A percentile compares a stretch with the other conserved stretches of the same genome.
phyloP scores from a whole-genome alignment of 2,329 filamentous ascomycete genomes.

The Alternaria atra region DNA sequence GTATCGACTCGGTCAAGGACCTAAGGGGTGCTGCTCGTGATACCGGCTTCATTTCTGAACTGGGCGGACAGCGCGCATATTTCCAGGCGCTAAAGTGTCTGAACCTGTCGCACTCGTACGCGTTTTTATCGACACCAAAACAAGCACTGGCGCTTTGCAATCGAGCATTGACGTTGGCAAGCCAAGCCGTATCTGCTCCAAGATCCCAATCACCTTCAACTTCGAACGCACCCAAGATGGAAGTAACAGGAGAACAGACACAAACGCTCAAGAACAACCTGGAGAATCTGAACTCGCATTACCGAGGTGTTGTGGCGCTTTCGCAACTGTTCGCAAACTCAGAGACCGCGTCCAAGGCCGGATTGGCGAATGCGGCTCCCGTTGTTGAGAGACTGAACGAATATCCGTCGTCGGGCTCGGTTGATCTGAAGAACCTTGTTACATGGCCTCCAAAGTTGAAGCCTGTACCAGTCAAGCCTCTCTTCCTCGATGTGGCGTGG shows the following conservation, averaged over 20 bases:
- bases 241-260: conserved; percentile 68
- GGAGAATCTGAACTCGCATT: conserved; percentile 76
- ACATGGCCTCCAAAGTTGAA: conserved; percentile 85
- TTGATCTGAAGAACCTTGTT: conserved; percentile 83
- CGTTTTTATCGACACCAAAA: conserved; percentile 73
- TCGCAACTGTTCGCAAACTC: conserved; percentile 67
- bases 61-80: conserved; percentile 82
- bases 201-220: conserved; percentile 42
- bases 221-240: conserved; percentile 68
- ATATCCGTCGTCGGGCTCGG: conserved; percentile 72
- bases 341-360: conserved; percentile 57
- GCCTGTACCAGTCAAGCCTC: conserved; percentile 87
- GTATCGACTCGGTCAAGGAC: conserved; percentile 87
- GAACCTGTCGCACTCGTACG: conserved; percentile 85
- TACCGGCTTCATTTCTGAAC: conserved; percentile 74
- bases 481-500: conserved; percentile 96
- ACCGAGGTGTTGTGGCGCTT: conserved; percentile 86
- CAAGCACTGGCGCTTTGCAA: conserved; percentile 88
- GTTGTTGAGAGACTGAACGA: conserved; percentile 78
- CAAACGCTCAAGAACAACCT: conserved; percentile 69
- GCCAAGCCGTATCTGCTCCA: conserved; percentile 58
- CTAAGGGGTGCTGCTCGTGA: conserved; percentile 91
- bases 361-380: conserved; percentile 61
- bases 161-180: conserved; percentile 71
- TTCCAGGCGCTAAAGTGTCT: conserved; percentile 91